Evolutionary conservation across 2,329 filamentous ascomycete species (phyloP).

Genomic region (Leptographium procerum): DNA sequence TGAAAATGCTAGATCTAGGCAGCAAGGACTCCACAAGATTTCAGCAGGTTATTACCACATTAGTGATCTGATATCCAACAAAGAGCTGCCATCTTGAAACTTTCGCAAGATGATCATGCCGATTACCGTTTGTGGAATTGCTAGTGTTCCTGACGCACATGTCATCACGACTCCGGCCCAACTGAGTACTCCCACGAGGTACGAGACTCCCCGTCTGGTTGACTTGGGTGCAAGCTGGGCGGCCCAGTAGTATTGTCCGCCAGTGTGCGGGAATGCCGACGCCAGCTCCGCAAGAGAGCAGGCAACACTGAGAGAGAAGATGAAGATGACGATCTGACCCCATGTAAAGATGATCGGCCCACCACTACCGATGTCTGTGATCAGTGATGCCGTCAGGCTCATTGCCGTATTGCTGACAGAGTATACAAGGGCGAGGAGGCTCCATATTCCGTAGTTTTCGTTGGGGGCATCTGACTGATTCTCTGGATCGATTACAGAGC

Average conservation of each 20-base stretch:
- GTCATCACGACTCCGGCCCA: not conserved
- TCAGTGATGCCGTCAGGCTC: not conserved
- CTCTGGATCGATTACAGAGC: too few relatives aligned
- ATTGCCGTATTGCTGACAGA: not conserved
- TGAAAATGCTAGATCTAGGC: not conserved
- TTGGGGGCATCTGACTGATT: too few relatives aligned
- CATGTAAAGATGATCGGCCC: not conserved
- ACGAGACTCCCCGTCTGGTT: not conserved
- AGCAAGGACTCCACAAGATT: not conserved
- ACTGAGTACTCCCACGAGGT: not conserved
- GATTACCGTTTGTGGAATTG: not conserved
- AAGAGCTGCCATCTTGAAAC: not conserved
- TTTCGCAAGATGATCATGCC: not conserved
- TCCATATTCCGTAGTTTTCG: not conserved
- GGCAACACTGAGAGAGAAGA: not conserved
- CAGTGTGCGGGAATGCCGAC: not conserved
- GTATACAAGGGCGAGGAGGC: not conserved
- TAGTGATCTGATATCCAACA: not conserved
- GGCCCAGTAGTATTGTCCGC: not conserved
- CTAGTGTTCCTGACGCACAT: not conserved
- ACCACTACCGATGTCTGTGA: not conserved
- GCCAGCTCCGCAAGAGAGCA: not conserved
- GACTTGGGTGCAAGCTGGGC: not conserved
- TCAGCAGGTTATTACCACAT: not conserved
- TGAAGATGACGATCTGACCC: not conserved